Evolutionary conservation across 495 filamentous ascomycete species (phyloP), one percentile per base, ranked within the genome.

Genomic region (Penicillium parvum): DNA sequence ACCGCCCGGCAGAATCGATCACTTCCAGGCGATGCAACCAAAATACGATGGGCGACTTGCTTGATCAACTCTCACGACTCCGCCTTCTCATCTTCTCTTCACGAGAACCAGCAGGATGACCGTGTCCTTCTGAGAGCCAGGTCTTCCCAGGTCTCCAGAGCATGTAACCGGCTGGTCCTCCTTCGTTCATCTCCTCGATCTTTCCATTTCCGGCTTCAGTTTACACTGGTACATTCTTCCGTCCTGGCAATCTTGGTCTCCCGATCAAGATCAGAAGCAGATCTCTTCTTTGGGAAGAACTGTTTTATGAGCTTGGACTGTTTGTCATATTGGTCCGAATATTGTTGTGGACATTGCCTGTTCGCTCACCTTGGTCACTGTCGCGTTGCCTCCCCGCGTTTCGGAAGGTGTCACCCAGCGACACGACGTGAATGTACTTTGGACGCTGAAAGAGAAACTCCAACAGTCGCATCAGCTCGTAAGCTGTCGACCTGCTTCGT

Each of bases 211-310:
- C 49, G 53, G 43, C 35, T 25, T 48, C 41, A 38, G 45, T 52
- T 60, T 50, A 55, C 57, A 60, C 57, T n/a, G n/a, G n/a, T n/a
- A n/a, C n/a, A n/a, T n/a, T n/a, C n/a, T 60, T 53, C 57, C 21
- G 30, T 38, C 40, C 37, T 37, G 30, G 22, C 34, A 32, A 45
- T 43, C 36, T 34, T 23, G 18, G 20, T 47, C 17, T 48, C 48
- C 18, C 25, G 27, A 33, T 37, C 45, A 18, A 50, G 50, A 47
- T 42, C 45, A 21, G 30, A 34, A 10, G 16, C 32, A n/a, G 14
- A 36, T 36, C 18, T 23, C 29, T 48, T 25, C 32, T 38, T 40
- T 16, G 23, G 40, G 30, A 40, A 25, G 12, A 50, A 23, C n/a
- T 22, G n/a, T 14, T 14, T 16, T 9, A 29, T 17, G 43, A 4